Evolutionary conservation across 1,284 basidiomycete genomes (phyloP).

Genomic region (Austropuccinia psidii): DNA sequence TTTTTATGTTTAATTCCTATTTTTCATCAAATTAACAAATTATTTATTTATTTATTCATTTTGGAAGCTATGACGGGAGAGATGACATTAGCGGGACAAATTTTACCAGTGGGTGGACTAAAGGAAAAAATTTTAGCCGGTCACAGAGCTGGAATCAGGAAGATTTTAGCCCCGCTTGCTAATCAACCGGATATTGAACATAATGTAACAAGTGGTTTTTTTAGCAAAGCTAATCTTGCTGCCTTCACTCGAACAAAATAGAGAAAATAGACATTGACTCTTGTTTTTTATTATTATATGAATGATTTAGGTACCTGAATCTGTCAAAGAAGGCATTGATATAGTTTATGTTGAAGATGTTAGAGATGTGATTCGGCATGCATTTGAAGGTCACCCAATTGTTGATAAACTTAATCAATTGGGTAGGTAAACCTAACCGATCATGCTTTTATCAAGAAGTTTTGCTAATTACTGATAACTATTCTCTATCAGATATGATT

Average conservation of each 20-base stretch:
- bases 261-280: too few species aligned
- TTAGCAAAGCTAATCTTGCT: too few species aligned
- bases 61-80: constrained; percentile 82
- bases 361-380: constrained; percentile 73
- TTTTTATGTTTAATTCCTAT: not conserved
- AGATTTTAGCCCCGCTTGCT: constrained; percentile 74
- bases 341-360: constrained; percentile 91
- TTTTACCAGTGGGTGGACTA: constrained; percentile 81
- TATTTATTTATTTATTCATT: not conserved
- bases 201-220: constrained; percentile 64
- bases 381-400: constrained; percentile 54
- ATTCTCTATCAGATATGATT: too few species aligned
- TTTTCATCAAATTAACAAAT: not conserved
- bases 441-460: too few species aligned
- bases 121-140: constrained; percentile 75
- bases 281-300: not conserved
- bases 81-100: constrained; percentile 83
- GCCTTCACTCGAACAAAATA: too few species aligned
- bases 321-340: constrained; percentile 83
- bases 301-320: constrained; percentile 58
- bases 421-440: not conserved
- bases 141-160: constrained; percentile 86
- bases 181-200: constrained; percentile 88
- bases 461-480: too few species aligned
- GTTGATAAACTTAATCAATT: constrained; percentile 29